Conservation (phyloP, 1,139 yeast genomes). For the Candida pseudoviswanathii region DNA sequence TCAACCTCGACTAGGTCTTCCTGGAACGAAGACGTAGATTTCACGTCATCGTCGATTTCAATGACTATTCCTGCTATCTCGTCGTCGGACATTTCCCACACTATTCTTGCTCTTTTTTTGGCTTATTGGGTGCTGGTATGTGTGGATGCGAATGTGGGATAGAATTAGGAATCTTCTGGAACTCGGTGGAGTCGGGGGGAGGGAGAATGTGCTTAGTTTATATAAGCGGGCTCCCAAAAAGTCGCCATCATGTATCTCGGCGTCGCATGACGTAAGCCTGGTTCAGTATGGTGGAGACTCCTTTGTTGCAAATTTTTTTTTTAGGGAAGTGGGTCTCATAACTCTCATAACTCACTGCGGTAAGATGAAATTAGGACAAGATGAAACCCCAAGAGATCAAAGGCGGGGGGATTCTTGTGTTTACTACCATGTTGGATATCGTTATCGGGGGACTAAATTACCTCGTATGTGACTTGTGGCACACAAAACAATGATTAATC, state of each 20-base stretch:
- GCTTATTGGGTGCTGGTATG: not conserved
- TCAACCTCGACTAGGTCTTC: not conserved
- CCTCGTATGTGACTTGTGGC: not conserved
- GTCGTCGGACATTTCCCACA: not conserved
- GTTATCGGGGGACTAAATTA: too few relatives aligned
- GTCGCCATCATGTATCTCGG: not conserved
- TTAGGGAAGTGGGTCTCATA: not conserved
- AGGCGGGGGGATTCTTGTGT: too few relatives aligned
- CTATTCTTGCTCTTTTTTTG: not conserved
- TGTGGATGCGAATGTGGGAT: not conserved
- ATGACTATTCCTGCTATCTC: not conserved
- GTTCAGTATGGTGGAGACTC: not conserved
- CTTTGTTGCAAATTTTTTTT: not conserved
- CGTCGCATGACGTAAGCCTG: conserved; percentile 1
- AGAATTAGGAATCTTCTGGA: not conserved
- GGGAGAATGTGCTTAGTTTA: not conserved
- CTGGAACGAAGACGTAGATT: not conserved
- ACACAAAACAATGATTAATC: not conserved
- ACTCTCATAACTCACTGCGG: too few relatives aligned
- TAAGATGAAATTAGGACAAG: too few relatives aligned
- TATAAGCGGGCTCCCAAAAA: not conserved
- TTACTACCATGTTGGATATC: too few relatives aligned
- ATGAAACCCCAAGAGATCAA: too few relatives aligned
- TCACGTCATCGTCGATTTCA: not conserved
- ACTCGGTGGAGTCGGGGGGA: not conserved